Base-by-base conservation (phyloP, 345 rosid genomes). In the Physaria fendleri region DNA sequence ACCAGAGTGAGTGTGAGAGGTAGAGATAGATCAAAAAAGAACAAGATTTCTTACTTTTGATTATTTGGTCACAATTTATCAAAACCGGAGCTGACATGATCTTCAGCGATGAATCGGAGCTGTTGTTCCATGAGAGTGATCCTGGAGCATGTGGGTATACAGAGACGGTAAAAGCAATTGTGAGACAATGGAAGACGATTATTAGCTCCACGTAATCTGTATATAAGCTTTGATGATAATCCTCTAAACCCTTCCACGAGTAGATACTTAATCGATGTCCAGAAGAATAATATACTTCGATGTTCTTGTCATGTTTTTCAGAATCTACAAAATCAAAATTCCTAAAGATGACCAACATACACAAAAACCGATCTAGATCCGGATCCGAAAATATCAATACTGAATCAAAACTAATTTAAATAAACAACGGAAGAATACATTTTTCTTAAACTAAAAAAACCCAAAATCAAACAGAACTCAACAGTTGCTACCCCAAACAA, bases 201-300 rank as follows among this genome's bases (percentile, higher is more conserved):
- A 11, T 22, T 39, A 23, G 82, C 73, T 61, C 85, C 95, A 0
- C 52, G 7, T 15, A 89, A 69, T 76, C 68, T 83, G 68, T 81
- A 83, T 10, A 93, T 87, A 50, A 93, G 90, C 41, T 76, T 74
- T 22, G 91, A 80, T 6, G 85, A 81, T 71, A 89, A 75, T 25
- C 99, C 99, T 39, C 78, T 66, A 68, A 93, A 93, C 20, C 99
- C 99, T 77, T 89, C 99, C 8, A 83, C 77, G 0, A 95, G 99
- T 16, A 93, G 75, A 82, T 79, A 76, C 81, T 78, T 89, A 44
- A 72, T 74, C 4, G 97, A 93, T 20, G 97, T 86, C 97, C 97
- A 86, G 52, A 88, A 89, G 83, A 88, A 87, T 30, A 84, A 85
- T 49, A 93, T 78, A 21, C 73, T 67, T 70, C 75, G 77, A 60